Percentiles rank a stretch among this genome's conserved stretches.
phyloP scores from a whole-genome alignment of 2,329 filamentous ascomycete species.

The Cyphellophora europaea region DNA sequence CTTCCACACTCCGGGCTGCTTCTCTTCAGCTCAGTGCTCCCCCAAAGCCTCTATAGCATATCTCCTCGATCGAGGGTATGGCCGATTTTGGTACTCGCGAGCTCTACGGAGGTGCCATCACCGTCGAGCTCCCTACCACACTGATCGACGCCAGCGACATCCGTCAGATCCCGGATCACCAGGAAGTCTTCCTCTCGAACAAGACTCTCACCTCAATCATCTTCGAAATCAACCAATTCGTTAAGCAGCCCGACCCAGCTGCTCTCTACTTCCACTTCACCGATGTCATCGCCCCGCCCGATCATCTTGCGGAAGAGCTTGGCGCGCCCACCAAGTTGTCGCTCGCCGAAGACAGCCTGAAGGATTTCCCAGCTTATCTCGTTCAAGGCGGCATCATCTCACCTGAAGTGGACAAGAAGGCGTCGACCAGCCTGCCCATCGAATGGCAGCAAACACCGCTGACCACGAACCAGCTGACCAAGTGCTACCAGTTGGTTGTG shows the following conservation, averaged over 20 bases:
- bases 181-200: conserved; percentile 84
- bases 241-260: conserved; percentile 30
- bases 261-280: conserved; percentile 36
- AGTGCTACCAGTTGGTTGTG: conserved; percentile 67
- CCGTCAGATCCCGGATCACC: conserved; percentile 47
- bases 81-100: conserved; percentile 4
- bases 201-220: conserved; percentile 80
- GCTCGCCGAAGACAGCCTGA: conserved; percentile 9
- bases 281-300: conserved; percentile 33
- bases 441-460: conserved; percentile 12
- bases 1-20: too few species aligned
- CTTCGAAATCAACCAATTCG: conserved; percentile 80
- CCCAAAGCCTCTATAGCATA: too few species aligned
- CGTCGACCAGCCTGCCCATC: conserved; percentile 4
- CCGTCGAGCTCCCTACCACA: conserved; percentile 13
- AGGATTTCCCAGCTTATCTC: conserved; percentile 12
- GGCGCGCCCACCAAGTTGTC: conserved; percentile 3
- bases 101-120: conserved; percentile 19
- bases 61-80: too few species aligned
- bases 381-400: conserved; percentile 12
- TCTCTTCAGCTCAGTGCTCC: too few species aligned
- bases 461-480: conserved; percentile 39
- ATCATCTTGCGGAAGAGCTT: conserved; percentile 9
- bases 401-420: conserved; percentile 6
- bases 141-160: conserved; percentile 18